Evolutionary conservation across 75 land plant species (phyloP).

Genomic region (Selaginella moellendorffii): DNA sequence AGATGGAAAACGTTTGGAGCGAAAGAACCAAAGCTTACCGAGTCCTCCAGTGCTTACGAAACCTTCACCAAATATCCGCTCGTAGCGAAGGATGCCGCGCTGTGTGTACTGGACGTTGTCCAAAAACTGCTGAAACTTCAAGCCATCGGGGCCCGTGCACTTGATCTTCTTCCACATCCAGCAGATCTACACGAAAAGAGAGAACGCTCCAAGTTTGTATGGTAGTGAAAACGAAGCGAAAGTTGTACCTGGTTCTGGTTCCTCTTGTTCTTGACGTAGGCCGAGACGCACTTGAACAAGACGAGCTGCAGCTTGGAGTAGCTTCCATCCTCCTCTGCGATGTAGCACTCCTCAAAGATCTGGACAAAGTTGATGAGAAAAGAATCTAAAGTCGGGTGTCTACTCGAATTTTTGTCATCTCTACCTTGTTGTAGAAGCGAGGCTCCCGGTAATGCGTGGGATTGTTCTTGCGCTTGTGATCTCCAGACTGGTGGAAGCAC

Average conservation of each 20-base stretch:
- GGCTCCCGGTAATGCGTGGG: constrained; percentile 96
- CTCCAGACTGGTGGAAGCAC: constrained; percentile 98
- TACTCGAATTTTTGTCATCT: too few relatives aligned
- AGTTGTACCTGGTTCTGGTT: constrained; percentile 98
- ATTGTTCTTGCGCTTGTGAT: constrained; percentile 63
- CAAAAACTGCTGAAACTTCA: constrained; percentile 73
- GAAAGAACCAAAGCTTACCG: constrained; percentile 33
- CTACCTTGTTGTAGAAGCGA: constrained; percentile 88
- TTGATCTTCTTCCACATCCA: constrained; percentile 85
- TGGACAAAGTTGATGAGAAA: constrained; percentile 12
- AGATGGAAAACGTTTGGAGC: too few relatives aligned
- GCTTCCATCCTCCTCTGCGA: constrained; percentile 43
- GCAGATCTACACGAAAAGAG: constrained; percentile 79
- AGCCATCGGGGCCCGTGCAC: constrained; percentile 39
- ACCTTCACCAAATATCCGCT: constrained; percentile 91
- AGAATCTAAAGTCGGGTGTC: too few relatives aligned
- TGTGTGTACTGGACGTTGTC: constrained; percentile 75
- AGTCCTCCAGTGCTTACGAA: constrained; percentile 96
- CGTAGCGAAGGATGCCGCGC: constrained; percentile 93
- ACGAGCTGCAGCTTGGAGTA: constrained; percentile 55
- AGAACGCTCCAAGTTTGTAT: too few relatives aligned
- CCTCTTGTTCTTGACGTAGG: constrained; percentile 86
- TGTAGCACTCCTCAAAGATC: constrained; percentile 63
- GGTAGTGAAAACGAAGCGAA: too few relatives aligned
- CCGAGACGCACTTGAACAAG: constrained; percentile 82